phyloP scores from a whole-genome alignment of 768 basidiomycete species.

The Mycena albidolilacea region DNA sequence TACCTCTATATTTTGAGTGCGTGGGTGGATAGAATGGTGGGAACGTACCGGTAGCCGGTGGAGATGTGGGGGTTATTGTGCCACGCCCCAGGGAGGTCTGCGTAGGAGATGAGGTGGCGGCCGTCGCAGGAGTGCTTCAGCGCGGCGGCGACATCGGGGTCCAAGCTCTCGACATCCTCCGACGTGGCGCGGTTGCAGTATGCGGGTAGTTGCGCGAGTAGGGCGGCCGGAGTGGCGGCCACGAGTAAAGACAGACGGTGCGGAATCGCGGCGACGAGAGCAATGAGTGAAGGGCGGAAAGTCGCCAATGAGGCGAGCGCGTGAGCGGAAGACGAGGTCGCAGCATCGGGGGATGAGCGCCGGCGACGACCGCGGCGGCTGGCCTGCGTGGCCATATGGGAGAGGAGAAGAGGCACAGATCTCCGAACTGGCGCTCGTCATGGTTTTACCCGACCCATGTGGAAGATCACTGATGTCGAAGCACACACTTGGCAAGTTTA shows the following conservation, averaged over 20 bases:
- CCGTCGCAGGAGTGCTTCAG: slow-evolving; percentile 10
- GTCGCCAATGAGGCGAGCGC: neutral
- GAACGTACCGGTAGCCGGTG: slow-evolving; percentile 19
- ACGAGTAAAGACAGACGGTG: neutral
- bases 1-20: neutral
- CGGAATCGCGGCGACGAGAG: neutral
- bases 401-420: neutral
- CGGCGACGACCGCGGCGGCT: neutral
- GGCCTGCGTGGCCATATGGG: neutral
- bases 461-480: too few species aligned
- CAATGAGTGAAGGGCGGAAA: neutral
- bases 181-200: too few species aligned
- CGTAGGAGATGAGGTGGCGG: neutral
- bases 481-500: too few species aligned
- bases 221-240: neutral
- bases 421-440: too few species aligned
- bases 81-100: slow-evolving; percentile 11
- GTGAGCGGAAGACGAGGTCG: neutral
- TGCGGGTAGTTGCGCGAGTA: neutral
- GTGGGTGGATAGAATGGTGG: neutral
- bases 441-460: too few species aligned
- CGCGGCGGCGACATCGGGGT: slow-evolving; percentile 2
- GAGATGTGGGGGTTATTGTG: slow-evolving; percentile 1
- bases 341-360: neutral
- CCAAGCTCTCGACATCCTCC: neutral